Percentiles rank a stretch among this genome's conserved stretches.
phyloP scores from a whole-genome alignment of 441 rosid species.

The Aleurites moluccanus region DNA sequence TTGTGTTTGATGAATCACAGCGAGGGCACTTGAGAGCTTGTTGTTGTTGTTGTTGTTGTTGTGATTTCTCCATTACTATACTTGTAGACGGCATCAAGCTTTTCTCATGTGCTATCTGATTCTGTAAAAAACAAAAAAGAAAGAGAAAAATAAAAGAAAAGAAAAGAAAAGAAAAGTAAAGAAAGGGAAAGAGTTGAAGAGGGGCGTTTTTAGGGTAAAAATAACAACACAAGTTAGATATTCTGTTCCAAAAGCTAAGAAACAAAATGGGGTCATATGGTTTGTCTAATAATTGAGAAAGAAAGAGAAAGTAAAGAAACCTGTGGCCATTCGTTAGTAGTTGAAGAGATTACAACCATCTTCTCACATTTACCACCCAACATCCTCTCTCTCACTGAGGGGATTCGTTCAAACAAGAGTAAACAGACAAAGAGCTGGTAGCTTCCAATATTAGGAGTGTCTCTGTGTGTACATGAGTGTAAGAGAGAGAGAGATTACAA shows the following conservation, averaged over 20 bases:
- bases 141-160: constrained; percentile 14
- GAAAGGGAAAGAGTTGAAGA: constrained; percentile 28
- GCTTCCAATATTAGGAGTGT: background rate
- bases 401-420: constrained; percentile 49
- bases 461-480: no score
- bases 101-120: constrained; percentile 46
- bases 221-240: constrained; percentile 33
- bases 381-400: constrained; percentile 30
- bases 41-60: constrained; percentile 47
- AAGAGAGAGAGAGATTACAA: no score
- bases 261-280: constrained; percentile 55
- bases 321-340: constrained; percentile 61
- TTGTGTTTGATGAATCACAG: constrained; percentile 68
- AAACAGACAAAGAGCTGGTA: constrained; percentile 51
- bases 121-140: constrained; percentile 25
- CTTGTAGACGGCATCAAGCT: constrained; percentile 40
- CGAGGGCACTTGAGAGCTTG: constrained; percentile 63
- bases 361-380: constrained; percentile 38
- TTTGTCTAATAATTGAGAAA: constrained; percentile 47
- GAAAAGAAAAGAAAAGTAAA: no score
- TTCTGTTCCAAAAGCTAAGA: constrained; percentile 61
- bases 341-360: constrained; percentile 45
- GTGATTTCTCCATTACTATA: constrained; percentile 42
- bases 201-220: constrained; percentile 34
- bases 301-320: constrained; percentile 29